Evolutionary conservation across 768 basidiomycete genomes (phyloP).

Genomic region (Pisolithus microcarpus): DNA sequence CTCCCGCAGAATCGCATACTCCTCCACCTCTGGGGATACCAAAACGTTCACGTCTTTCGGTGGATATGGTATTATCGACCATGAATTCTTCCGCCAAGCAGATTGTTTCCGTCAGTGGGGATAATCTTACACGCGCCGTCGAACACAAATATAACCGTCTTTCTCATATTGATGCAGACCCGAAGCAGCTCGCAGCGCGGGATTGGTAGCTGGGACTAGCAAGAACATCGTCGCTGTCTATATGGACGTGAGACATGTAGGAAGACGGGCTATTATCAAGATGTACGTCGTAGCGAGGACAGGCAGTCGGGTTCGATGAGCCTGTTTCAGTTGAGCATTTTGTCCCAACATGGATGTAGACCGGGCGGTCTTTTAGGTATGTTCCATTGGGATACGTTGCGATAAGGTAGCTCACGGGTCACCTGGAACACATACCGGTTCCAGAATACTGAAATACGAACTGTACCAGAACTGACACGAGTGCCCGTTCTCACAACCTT

Average conservation of each 20-base stretch:
- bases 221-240: constrained; percentile 72
- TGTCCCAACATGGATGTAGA: too few relatives aligned
- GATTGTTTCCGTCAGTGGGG: constrained; percentile 43
- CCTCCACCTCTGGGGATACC: constrained; percentile 30
- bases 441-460: too few relatives aligned
- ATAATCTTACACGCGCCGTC: constrained; percentile 43
- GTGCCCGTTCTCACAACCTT: too few relatives aligned
- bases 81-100: constrained; percentile 52
- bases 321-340: too few relatives aligned
- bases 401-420: too few relatives aligned
- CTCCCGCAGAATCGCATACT: not conserved
- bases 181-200: constrained; percentile 53
- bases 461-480: too few relatives aligned
- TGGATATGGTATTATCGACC: constrained; percentile 59
- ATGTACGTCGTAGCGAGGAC: constrained; percentile 45
- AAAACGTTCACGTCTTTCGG: constrained; percentile 45
- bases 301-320: constrained; percentile 1
- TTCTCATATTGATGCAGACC: constrained; percentile 21
- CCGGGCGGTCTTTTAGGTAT: not conserved
- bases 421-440: too few relatives aligned
- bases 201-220: constrained; percentile 56
- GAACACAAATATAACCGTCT: constrained; percentile 44
- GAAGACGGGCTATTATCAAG: constrained; percentile 68
- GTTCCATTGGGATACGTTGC: too few relatives aligned
- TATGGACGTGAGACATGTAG: constrained; percentile 68